Conservation (phyloP, 352 stramenopile species). For the Aphanomyces astaci region DNA sequence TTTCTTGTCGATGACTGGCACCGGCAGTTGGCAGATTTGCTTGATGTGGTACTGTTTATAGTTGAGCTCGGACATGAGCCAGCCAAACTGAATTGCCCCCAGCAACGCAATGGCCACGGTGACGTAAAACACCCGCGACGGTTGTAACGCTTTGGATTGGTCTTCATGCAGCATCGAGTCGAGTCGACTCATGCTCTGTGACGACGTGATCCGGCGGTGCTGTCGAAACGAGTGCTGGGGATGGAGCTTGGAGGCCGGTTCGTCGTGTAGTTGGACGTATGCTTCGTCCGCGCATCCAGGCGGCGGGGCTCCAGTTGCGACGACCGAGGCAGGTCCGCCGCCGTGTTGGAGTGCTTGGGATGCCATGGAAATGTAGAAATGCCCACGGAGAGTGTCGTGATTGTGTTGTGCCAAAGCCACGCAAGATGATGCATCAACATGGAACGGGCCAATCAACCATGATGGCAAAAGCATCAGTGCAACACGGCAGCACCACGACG, state of each 20-base stretch:
- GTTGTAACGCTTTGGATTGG: neutral
- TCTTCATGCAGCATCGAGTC: slow-evolving; percentile 10
- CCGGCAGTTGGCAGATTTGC: slow-evolving; percentile 26
- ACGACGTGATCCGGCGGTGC: neutral
- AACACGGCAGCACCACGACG: no score
- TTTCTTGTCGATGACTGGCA: neutral
- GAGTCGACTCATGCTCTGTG: neutral
- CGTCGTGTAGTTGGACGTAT: neutral
- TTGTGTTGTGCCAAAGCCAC: neutral
- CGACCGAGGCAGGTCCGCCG: neutral
- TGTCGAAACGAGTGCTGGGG: neutral
- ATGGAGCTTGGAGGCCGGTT: neutral
- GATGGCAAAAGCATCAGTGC: no score
- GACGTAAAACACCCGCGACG: slow-evolving; percentile 33
- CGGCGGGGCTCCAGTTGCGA: no score
- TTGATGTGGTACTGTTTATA: slow-evolving; percentile 34
- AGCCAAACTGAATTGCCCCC: slow-evolving; percentile 46
- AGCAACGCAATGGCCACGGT: slow-evolving; percentile 35
- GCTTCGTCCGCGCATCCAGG: no score
- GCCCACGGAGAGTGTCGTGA: neutral
- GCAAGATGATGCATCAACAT: neutral
- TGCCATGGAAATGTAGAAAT: neutral
- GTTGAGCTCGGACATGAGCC: slow-evolving; percentile 50
- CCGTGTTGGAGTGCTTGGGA: neutral
- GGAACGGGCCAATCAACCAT: no score